Evolutionary conservation across 768 basidiomycete genomes (phyloP), one percentile per base, ranked within the genome.

Genomic region (Russula virescens): DNA sequence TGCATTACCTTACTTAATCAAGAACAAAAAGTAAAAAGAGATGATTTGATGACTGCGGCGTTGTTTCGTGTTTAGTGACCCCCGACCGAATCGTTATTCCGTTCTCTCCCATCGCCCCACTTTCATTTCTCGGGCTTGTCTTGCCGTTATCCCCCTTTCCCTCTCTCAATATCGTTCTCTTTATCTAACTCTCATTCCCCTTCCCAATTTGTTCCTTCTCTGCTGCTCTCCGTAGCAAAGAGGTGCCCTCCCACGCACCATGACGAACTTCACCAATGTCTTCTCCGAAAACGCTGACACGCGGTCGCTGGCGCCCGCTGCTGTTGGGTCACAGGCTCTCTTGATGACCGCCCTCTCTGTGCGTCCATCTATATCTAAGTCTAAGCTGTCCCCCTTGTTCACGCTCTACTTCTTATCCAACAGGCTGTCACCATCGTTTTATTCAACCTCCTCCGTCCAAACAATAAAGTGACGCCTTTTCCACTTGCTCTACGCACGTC

Each of bases 401-500:
- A 68, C 62, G 60, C 35, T n/a, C 21, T 45, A 25, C 13, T 54
- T 48, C 43, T 18, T 18, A 3, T 34, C 2, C 8, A 16, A 25
- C 65, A 90, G 89, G 71, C 82, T 47, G 80, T 78, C 63, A 89
- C 90, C 19, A 76, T 92, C 52, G 65, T 91, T 49, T 76, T 81
- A 43, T 98, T 98, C 77, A 95, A 94, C 64, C 51, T 88, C 67
- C 77, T 98, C 52, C 86, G 96, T 42, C 96, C 96, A 14, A 85
- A 86, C 68, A 95, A 97, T 79, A 93, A 91, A 81, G 89, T 86
- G 69, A 43, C 73, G 69, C 16, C 11, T 49, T 40, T 6, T 49
- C 31, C 46, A 18, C 52, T 34, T 35, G 35, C 1, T 54, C 19
- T 21, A 40, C 31, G 4, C 23, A 1, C 42, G 19, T 21, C 35